These are phyloP conservation scores for Arthrobotrys entomopaga DNA, from an alignment of 2,329 filamentous ascomycete species.

Conservation along the genomic window DNA sequence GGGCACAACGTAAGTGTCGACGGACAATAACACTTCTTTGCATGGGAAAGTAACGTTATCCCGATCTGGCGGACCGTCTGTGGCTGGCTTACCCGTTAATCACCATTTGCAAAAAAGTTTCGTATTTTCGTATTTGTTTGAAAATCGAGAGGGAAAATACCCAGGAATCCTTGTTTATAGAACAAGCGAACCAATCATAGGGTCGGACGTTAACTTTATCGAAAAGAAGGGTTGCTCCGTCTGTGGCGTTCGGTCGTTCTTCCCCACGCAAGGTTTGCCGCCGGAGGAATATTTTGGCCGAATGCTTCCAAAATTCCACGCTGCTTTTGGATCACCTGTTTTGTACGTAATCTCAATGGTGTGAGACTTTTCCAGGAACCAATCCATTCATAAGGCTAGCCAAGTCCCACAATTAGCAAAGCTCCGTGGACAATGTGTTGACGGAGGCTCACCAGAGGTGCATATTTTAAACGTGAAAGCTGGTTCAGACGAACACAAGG, in stretches of 20 bases:
- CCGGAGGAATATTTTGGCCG: slow-evolving; percentile 52
- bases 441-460: slow-evolving; percentile 35
- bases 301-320: neutral
- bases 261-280: slow-evolving; percentile 11
- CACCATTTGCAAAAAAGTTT: slow-evolving; percentile 1
- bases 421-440: slow-evolving; percentile 35
- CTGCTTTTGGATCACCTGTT: neutral
- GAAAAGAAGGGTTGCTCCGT: slow-evolving; percentile 39
- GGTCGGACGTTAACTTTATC: slow-evolving; percentile 21
- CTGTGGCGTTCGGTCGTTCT: slow-evolving; percentile 22
- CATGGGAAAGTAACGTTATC: slow-evolving; percentile 31
- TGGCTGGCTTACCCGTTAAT: neutral
- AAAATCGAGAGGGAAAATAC: neutral
- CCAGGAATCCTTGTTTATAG: neutral
- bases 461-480: neutral
- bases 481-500: neutral
- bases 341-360: slow-evolving; percentile 26
- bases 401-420: slow-evolving; percentile 28
- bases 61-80: neutral
- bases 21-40: slow-evolving; percentile 1
- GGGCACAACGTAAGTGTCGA: neutral
- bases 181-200: slow-evolving; percentile 7
- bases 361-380: slow-evolving; percentile 17
- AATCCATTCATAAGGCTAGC: slow-evolving; percentile 45
- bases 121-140: slow-evolving; percentile 43